Conservation (phyloP, 2,329 filamentous ascomycete species). For the Zopfia rhizophila region DNA sequence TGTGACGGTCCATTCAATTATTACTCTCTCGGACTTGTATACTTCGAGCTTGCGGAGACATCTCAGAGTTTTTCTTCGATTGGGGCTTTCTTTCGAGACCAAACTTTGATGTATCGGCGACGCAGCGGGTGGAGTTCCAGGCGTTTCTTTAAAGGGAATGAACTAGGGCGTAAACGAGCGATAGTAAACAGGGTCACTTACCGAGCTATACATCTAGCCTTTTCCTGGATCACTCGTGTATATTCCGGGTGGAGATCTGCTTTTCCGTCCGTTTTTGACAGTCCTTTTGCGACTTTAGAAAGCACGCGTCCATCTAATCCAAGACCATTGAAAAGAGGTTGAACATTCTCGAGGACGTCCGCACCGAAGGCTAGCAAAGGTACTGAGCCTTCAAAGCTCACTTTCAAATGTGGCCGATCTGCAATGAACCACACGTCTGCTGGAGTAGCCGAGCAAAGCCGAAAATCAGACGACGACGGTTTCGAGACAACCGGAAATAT, state of each 20-base stretch:
- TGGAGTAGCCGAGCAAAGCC: neutral
- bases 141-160: too few species aligned
- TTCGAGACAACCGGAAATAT: too few species aligned
- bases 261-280: constrained; percentile 1
- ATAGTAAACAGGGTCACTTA: too few species aligned
- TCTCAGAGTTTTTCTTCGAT: too few species aligned
- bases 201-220: constrained; percentile 3
- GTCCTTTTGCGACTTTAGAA: neutral
- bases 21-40: constrained; percentile 1
- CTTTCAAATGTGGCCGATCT: neutral
- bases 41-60: neutral
- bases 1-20: constrained; percentile 1
- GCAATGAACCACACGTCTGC: constrained; percentile 1
- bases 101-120: too few species aligned
- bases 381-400: constrained; percentile 1
- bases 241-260: neutral
- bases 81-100: too few species aligned
- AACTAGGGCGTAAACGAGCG: too few species aligned
- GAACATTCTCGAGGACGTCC: constrained; percentile 2
- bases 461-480: constrained; percentile 7
- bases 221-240: neutral
- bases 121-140: too few species aligned
- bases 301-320: constrained; percentile 1
- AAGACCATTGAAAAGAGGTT: neutral
- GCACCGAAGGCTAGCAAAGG: neutral